Conservation (phyloP, 2,329 filamentous ascomycete species). For the Biscogniauxia mediterranea region DNA sequence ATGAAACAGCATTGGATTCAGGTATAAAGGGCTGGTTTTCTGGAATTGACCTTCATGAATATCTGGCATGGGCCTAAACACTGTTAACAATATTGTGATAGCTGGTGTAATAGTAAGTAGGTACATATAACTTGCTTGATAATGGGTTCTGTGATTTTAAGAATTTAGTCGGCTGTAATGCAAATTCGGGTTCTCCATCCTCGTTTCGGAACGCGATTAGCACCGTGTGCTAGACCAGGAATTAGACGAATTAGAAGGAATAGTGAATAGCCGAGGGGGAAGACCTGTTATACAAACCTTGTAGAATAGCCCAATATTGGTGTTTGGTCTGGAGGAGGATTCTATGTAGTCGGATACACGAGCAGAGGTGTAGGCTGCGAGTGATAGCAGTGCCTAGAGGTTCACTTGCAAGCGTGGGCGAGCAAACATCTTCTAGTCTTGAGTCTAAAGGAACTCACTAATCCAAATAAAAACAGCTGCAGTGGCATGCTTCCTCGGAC, state of each 20-base stretch:
- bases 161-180: too few species aligned
- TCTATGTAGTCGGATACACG: slow-evolving; percentile 4
- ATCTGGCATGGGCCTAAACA: neutral
- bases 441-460: slow-evolving; percentile 4
- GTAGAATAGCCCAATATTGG: slow-evolving; percentile 2
- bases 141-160: too few species aligned
- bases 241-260: slow-evolving; percentile 1
- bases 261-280: neutral
- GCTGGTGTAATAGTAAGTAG: neutral
- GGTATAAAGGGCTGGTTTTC: slow-evolving; percentile 16
- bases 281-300: neutral
- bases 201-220: slow-evolving; percentile 7
- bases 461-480: slow-evolving; percentile 4
- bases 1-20: slow-evolving; percentile 42
- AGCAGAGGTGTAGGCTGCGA: slow-evolving; percentile 2
- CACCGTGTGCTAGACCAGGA: slow-evolving; percentile 2
- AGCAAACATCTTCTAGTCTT: slow-evolving; percentile 6
- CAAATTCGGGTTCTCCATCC: neutral
- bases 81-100: neutral
- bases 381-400: neutral
- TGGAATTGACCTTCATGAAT: slow-evolving; percentile 4
- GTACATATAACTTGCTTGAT: too few species aligned
- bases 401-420: slow-evolving; percentile 4
- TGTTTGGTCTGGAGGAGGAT: neutral
- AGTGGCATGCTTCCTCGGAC: slow-evolving; percentile 4